Evolutionary conservation across 306 rosid genomes (phyloP).

Genomic region (Comarum palustre): DNA sequence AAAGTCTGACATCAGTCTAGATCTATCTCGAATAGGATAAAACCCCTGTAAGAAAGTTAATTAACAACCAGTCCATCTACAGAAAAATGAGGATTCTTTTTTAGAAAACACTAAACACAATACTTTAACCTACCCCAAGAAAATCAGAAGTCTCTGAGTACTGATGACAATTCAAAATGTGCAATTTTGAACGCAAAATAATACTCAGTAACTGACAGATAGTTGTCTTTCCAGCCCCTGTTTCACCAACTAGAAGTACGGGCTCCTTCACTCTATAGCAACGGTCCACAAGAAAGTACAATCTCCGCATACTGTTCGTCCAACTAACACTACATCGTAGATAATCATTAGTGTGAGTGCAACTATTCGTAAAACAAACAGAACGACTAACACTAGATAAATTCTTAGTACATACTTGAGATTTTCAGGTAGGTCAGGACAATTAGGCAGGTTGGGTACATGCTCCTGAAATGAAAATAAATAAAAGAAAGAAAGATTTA

Average conservation of each 20-base stretch:
- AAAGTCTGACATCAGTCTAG: conserved; percentile 48
- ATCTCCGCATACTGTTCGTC: conserved; percentile 73
- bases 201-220: conserved; percentile 83
- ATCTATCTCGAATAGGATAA: conserved; percentile 78
- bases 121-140: conserved; percentile 66
- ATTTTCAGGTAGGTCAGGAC: conserved; percentile 32
- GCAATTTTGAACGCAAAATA: conserved; percentile 57
- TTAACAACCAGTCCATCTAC: conserved; percentile 8
- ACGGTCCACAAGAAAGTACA: conserved; percentile 76
- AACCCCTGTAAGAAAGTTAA: conserved; percentile 54
- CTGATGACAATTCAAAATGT: conserved; percentile 88
- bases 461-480: conserved; percentile 20
- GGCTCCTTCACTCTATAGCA: conserved; percentile 74
- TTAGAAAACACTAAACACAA: background rate
- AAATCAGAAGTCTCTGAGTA: conserved; percentile 94
- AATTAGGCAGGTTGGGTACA: conserved; percentile 32
- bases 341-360: conserved; percentile 19
- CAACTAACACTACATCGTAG: conserved; percentile 48
- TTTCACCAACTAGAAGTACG: conserved; percentile 92
- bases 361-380: background rate
- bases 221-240: conserved; percentile 98
- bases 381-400: background rate
- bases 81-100: background rate
- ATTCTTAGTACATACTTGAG: conserved; percentile 42
- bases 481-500: conserved; percentile 8